phyloP scores from a whole-genome alignment of 2,329 filamentous ascomycete species.

The Botrytis aclada region DNA sequence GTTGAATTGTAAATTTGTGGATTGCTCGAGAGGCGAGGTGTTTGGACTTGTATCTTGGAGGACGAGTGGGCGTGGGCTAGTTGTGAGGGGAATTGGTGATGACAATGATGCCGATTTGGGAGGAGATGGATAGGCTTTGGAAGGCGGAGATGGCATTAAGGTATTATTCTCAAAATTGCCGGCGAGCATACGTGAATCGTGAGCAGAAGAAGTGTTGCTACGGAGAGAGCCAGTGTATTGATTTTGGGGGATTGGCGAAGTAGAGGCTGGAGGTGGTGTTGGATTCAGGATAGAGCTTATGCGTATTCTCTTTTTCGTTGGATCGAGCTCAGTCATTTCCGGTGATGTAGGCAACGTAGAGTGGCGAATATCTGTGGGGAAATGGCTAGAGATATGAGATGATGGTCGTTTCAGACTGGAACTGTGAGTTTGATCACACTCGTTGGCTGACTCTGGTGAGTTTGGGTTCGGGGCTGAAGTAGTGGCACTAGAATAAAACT shows the following conservation, averaged over 20 bases:
- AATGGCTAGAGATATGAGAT: background rate
- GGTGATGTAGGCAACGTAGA: background rate
- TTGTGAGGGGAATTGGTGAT: too few relatives aligned
- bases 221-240: background rate
- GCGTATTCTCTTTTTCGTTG: background rate
- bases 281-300: background rate
- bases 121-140: background rate
- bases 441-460: background rate
- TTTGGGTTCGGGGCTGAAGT: background rate
- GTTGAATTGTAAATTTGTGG: background rate
- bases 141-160: background rate
- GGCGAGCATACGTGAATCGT: too few relatives aligned
- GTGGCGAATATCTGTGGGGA: background rate
- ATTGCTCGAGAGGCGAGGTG: background rate
- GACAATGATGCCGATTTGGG: background rate
- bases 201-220: background rate
- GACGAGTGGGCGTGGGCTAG: background rate
- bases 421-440: too few relatives aligned
- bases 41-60: background rate
- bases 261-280: rapidly evolving
- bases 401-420: background rate
- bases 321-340: too few relatives aligned
- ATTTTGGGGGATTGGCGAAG: background rate
- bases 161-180: background rate
- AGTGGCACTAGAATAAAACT: too few relatives aligned